phyloP scores from a whole-genome alignment of 1,139 yeast genomes.

The Spathaspora jeffriesii region DNA sequence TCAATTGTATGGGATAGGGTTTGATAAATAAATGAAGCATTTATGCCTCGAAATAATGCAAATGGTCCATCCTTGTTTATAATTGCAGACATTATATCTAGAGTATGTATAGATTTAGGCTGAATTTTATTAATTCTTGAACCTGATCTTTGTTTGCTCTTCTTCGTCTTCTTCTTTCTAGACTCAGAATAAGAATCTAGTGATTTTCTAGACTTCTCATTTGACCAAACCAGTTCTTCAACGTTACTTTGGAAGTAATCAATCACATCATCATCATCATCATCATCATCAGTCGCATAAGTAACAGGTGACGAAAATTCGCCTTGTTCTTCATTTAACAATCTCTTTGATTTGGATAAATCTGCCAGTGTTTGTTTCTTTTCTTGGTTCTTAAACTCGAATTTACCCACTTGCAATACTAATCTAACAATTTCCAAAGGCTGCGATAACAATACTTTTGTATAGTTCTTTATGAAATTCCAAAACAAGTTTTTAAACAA shows the following conservation, averaged over 20 bases:
- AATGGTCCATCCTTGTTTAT: constrained; percentile 77
- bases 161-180: constrained; percentile 6
- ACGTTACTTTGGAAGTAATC: constrained; percentile 49
- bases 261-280: constrained; percentile 45
- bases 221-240: constrained; percentile 15
- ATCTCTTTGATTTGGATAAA: constrained; percentile 10
- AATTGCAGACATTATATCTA: constrained; percentile 71
- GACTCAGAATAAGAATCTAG: constrained; percentile 13
- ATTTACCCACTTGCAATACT: constrained; percentile 77
- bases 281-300: constrained; percentile 37
- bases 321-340: constrained; percentile 13
- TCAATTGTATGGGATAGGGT: constrained; percentile 78
- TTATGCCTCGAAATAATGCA: constrained; percentile 85
- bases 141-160: not conserved
- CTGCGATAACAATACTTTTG: constrained; percentile 69
- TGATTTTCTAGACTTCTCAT: constrained; percentile 10
- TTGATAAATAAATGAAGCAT: constrained; percentile 79
- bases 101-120: constrained; percentile 66
- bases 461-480: constrained; percentile 68
- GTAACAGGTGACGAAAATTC: not conserved
- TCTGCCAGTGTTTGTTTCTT: constrained; percentile 5
- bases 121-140: constrained; percentile 36
- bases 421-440: constrained; percentile 88
- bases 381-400: constrained; percentile 24
- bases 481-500: constrained; percentile 52